Conservation (phyloP, 108 stramenopile species). For the Mediolabrus comicus region DNA sequence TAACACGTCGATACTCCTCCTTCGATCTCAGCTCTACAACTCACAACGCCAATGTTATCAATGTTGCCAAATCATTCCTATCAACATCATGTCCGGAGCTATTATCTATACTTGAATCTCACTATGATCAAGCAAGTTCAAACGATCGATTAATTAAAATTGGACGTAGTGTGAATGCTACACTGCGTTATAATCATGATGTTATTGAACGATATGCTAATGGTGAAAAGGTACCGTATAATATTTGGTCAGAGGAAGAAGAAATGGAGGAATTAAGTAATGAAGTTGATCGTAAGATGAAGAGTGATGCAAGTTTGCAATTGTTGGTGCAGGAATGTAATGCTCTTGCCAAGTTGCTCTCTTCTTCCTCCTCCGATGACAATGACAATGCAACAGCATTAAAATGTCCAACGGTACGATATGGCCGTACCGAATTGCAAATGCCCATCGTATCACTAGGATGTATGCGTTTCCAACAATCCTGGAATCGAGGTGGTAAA, state of each 20-base stretch:
- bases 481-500: slow-evolving; percentile 56
- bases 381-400: too few relatives aligned
- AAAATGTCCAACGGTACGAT: slow-evolving; percentile 72
- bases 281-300: slow-evolving; percentile 1
- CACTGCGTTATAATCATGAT: slow-evolving; percentile 32
- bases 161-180: slow-evolving; percentile 55
- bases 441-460: slow-evolving; percentile 91
- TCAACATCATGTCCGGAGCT: slow-evolving; percentile 39
- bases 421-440: slow-evolving; percentile 80
- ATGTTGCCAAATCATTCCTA: slow-evolving; percentile 53
- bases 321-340: slow-evolving; percentile 54
- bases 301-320: slow-evolving; percentile 34
- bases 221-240: background rate
- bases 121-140: slow-evolving; percentile 29
- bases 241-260: slow-evolving; percentile 13
- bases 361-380: background rate
- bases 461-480: slow-evolving; percentile 91
- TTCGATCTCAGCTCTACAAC: slow-evolving; percentile 25
- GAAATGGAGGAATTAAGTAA: slow-evolving; percentile 7
- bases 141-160: slow-evolving; percentile 71
- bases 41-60: slow-evolving; percentile 36
- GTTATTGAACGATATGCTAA: slow-evolving; percentile 5
- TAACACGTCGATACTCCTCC: slow-evolving; percentile 2
- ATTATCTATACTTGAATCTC: slow-evolving; percentile 15
- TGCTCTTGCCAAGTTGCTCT: slow-evolving; percentile 21